A percentile compares a stretch with the other conserved stretches of the same genome.
These are phyloP conservation scores for Saccharomyces kudriavzevii DNA, from an alignment of 805 yeast species.

Conservation along the genomic window DNA sequence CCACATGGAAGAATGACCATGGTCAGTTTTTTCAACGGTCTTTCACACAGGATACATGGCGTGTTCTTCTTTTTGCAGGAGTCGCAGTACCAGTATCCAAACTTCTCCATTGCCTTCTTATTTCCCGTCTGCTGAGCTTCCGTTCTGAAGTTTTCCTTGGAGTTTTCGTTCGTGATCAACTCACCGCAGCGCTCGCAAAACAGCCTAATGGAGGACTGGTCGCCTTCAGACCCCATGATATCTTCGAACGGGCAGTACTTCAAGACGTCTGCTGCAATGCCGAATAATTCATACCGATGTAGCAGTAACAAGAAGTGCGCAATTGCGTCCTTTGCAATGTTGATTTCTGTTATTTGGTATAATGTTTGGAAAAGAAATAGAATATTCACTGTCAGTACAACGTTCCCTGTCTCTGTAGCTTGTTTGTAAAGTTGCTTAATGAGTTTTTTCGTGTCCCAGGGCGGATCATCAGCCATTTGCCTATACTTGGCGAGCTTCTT, in stretches of 20 bases:
- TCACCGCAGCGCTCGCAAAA: conserved; percentile 56
- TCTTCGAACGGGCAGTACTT: conserved; percentile 30
- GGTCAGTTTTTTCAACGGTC: conserved; percentile 65
- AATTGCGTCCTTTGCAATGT: conserved; percentile 24
- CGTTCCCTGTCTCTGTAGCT: conserved; percentile 27
- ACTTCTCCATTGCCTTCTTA: conserved; percentile 30
- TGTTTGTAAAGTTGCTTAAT: conserved; percentile 25
- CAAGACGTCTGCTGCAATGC: conserved; percentile 27
- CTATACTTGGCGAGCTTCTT: background rate
- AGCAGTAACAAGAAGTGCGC: conserved; percentile 26
- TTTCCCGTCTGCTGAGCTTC: conserved; percentile 22
- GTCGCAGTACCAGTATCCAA: conserved; percentile 84
- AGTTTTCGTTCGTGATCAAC: conserved; percentile 50
- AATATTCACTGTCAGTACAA: conserved; percentile 23
- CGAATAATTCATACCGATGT: conserved; percentile 30
- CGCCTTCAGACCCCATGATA: conserved; percentile 20
- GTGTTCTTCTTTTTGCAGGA: conserved; percentile 52
- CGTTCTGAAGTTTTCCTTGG: conserved; percentile 34
- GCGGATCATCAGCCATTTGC: conserved; percentile 10
- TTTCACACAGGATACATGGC: conserved; percentile 71
- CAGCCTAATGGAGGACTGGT: conserved; percentile 38
- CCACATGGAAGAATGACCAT: conserved; percentile 65
- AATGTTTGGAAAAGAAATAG: conserved; percentile 27
- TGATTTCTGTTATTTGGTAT: conserved; percentile 19
- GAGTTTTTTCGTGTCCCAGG: conserved; percentile 28